Evolutionary conservation across 768 basidiomycete genomes (phyloP), one percentile per base, ranked within the genome.

Genomic region (Tulasnella sp.): DNA sequence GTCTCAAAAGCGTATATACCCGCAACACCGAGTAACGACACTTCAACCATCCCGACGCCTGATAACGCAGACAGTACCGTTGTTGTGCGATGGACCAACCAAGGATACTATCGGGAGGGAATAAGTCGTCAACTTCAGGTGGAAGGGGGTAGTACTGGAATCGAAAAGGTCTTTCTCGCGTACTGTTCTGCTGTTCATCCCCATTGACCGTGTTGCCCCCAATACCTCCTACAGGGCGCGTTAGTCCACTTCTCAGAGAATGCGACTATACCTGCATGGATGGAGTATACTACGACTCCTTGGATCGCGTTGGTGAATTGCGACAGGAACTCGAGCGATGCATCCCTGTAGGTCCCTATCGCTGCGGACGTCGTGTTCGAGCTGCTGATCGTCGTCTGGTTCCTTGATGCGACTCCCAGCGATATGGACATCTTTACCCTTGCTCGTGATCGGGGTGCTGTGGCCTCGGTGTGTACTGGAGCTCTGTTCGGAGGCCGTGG

Each of bases 291-390:
- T 2, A 73, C 71, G 4, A 87, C 90, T 0, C 89, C 92, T 3
- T 96, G 91, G 90, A 85, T 96, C 63, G 92, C 92, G 11, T 75
- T 92, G 61, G 77, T 96, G 48, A 77, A 81, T 2, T 94, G 91
- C 68, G 90, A 93, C 65, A 65, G 66, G 56, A 91, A 92, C 67
- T 75, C 82, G 15, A 86, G 86, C 14, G 70, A 77, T 59, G 72
- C 78, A 2, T 80, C 81, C 1, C 66, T 72, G 50, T 42, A 31
- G 3, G 53, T 57, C 31, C 31, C 43, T 34, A 42, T 45, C 23
- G 11, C 23, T 12, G 15, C 50, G 14, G 7, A 5, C 29, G 34
- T 31, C 34, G 15, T 34, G 35, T 37, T 34, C 17, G 8, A 17
- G 48, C n/a, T 27, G 8, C 17, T 49, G 12, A 43, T 53, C 27